Conservation (phyloP, 2,329 filamentous ascomycete species). For the Neoscytalidium dimidiatum region DNA sequence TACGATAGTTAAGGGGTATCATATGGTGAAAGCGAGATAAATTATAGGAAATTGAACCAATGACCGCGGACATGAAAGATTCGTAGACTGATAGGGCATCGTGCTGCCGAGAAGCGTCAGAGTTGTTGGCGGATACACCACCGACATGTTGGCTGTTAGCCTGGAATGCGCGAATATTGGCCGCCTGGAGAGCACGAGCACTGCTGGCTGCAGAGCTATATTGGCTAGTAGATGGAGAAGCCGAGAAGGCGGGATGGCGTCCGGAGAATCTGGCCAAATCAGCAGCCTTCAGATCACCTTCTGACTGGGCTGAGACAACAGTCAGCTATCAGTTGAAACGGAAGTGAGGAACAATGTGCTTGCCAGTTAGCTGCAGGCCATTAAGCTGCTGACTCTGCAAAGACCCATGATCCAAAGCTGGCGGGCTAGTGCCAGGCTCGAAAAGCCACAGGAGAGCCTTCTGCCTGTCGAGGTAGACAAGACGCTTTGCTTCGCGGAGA, state of each 20-base stretch:
- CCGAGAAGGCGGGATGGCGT: conserved; percentile 26
- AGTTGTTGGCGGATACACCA: background rate
- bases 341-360: background rate
- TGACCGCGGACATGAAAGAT: conserved; percentile 39
- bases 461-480: conserved; percentile 15
- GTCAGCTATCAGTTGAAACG: conserved; percentile 25
- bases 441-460: conserved; percentile 20
- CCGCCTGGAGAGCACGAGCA: conserved; percentile 22
- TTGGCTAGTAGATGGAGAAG: conserved; percentile 23
- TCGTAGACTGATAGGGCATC: conserved; percentile 39
- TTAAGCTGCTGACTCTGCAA: conserved; percentile 17
- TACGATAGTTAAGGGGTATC: conserved; percentile 39
- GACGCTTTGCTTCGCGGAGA: conserved; percentile 11
- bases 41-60: conserved; percentile 36
- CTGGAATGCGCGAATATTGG: conserved; percentile 26
- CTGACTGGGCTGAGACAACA: conserved; percentile 27
- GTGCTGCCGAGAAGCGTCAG: conserved; percentile 28
- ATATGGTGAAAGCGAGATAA: conserved; percentile 34
- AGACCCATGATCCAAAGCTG: conserved; percentile 13
- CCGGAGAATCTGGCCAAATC: conserved; percentile 36
- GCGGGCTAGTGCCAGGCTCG: conserved; percentile 4
- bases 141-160: conserved; percentile 24
- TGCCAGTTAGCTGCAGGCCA: conserved; percentile 3
- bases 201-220: conserved; percentile 9
- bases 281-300: conserved; percentile 34